Conservation (phyloP, 2,329 filamentous ascomycete species). For the Diaporthe aspalathi region DNA sequence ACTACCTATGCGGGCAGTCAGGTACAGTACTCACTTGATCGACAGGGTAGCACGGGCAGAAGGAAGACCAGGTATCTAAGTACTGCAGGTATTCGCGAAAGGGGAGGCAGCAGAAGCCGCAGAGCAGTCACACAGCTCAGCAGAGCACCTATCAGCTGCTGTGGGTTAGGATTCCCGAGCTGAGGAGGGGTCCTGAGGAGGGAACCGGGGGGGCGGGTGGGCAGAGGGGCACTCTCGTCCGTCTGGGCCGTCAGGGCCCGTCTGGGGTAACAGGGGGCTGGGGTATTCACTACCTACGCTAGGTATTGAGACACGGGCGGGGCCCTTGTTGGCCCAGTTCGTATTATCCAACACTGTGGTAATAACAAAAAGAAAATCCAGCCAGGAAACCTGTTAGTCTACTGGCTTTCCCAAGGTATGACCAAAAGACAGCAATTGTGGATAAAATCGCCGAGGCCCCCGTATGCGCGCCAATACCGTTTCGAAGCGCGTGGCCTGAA, state of each 20-base stretch:
- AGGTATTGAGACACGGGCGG: conserved; percentile 3
- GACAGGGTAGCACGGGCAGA: conserved; percentile 7
- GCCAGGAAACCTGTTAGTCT: conserved; percentile 23
- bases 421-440: conserved; percentile 14
- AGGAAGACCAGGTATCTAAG: too few species aligned
- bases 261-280: conserved; percentile 30
- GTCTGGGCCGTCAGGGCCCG: conserved; percentile 29
- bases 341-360: conserved; percentile 25
- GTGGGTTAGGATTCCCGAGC: conserved; percentile 14
- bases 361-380: conserved; percentile 1
- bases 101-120: background rate
- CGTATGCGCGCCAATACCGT: conserved; percentile 22
- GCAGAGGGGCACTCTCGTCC: background rate
- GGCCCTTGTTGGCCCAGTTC: conserved; percentile 9
- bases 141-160: conserved; percentile 9
- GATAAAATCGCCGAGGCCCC: background rate
- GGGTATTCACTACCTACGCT: too few species aligned
- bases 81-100: conserved; percentile 20
- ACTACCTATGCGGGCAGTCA: conserved; percentile 22
- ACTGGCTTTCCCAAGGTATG: background rate
- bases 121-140: background rate
- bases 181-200: conserved; percentile 24
- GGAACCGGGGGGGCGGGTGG: too few species aligned
- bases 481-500: conserved; percentile 3
- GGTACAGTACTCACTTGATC: conserved; percentile 24